phyloP scores from a whole-genome alignment of 257 asterid species.

The Salvia hispanica region DNA sequence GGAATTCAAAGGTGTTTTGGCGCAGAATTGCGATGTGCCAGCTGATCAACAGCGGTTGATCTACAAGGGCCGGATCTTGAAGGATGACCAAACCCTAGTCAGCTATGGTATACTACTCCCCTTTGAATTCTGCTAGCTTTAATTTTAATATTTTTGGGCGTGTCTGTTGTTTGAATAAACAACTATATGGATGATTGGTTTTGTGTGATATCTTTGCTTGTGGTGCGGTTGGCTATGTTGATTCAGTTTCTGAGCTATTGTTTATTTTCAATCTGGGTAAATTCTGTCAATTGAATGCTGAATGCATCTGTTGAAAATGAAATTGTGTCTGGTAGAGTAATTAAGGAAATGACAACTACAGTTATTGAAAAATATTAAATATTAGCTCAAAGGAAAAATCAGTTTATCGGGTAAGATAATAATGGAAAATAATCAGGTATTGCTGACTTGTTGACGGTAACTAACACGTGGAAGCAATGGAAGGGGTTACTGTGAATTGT shows the following conservation, averaged over 20 bases:
- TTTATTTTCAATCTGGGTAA: background rate
- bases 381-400: background rate
- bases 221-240: conserved; percentile 16
- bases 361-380: conserved; percentile 16
- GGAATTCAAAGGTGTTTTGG: conserved; percentile 56
- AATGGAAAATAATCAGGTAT: background rate
- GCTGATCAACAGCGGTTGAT: conserved; percentile 70
- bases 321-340: conserved; percentile 1
- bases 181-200: conserved; percentile 9
- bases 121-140: conserved; percentile 3
- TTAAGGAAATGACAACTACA: conserved; percentile 4
- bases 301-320: conserved; percentile 5
- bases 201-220: conserved; percentile 21
- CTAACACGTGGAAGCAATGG: background rate
- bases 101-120: conserved; percentile 51
- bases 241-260: conserved; percentile 12
- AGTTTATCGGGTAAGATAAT: background rate
- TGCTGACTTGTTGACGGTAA: background rate
- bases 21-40: conserved; percentile 67
- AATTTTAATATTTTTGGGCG: background rate
- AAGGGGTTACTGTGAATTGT: conserved; percentile 8
- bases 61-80: conserved; percentile 72
- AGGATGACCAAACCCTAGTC: conserved; percentile 72
- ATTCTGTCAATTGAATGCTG: conserved; percentile 13
- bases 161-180: conserved; percentile 12